Evolutionary conservation across 192 early-diverging fungal species (phyloP).

Genomic region (Helicostylum pulchrum): DNA sequence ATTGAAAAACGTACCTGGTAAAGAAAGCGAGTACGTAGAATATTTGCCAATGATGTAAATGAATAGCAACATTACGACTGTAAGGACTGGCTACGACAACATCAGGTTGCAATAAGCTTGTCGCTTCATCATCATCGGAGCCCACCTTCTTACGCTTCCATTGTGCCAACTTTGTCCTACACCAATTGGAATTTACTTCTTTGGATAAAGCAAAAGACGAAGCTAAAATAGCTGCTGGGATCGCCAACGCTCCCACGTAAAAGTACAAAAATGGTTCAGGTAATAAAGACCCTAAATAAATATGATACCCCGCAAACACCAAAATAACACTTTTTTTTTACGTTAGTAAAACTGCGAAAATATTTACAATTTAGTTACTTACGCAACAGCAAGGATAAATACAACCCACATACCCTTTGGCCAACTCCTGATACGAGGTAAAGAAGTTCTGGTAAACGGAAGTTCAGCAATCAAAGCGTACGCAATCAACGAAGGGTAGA

Average conservation of each 20-base stretch:
- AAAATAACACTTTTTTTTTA: slow-evolving; percentile 42
- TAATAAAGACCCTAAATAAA: slow-evolving; percentile 40
- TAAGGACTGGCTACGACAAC: slow-evolving; percentile 2
- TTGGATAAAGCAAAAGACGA: slow-evolving; percentile 34
- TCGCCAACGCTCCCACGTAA: slow-evolving; percentile 43
- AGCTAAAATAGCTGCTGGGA: slow-evolving; percentile 41
- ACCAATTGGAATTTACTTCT: slow-evolving; percentile 42
- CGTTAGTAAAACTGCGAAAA: not conserved
- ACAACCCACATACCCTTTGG: slow-evolving; percentile 62
- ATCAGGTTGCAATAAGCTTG: no score
- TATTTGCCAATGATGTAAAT: slow-evolving; percentile 83
- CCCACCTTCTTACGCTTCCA: not conserved
- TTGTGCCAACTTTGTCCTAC: slow-evolving; percentile 11
- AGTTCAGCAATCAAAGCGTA: slow-evolving; percentile 62
- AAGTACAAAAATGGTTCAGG: slow-evolving; percentile 40
- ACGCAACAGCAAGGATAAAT: slow-evolving; percentile 51
- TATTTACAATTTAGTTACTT: slow-evolving; percentile 12
- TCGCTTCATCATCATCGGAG: not conserved
- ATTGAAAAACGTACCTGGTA: slow-evolving; percentile 36
- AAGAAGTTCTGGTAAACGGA: slow-evolving; percentile 64
- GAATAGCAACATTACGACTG: slow-evolving; percentile 38
- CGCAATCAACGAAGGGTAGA: slow-evolving; percentile 46
- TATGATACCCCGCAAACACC: slow-evolving; percentile 58
- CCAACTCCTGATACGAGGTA: slow-evolving; percentile 63
- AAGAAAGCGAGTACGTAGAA: slow-evolving; percentile 81